Evolutionary conservation across 306 rosid genomes (phyloP).

Genomic region (Malus sylvestris): DNA sequence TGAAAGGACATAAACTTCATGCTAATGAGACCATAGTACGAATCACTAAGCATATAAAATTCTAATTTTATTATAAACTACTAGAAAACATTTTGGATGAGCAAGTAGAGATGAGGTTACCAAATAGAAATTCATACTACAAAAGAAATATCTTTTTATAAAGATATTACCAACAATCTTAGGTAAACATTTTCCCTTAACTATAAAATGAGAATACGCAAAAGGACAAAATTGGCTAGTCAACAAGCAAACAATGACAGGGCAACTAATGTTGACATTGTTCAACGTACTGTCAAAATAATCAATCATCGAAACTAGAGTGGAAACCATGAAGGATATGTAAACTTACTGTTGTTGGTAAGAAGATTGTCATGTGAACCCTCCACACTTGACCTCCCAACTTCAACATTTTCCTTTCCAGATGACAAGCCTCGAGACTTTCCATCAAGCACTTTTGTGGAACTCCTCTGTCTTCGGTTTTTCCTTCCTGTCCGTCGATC

Average conservation of each 20-base stretch:
- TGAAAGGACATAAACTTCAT: not conserved
- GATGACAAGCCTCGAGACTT: constrained; percentile 32
- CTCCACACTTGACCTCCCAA: constrained; percentile 30
- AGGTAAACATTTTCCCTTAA: not conserved
- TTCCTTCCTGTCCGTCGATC: constrained; percentile 61
- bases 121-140: not conserved
- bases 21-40: not conserved
- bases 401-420: constrained; percentile 37
- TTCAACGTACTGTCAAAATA: not conserved
- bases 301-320: not conserved
- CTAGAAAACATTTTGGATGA: not conserved
- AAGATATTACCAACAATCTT: not conserved
- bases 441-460: constrained; percentile 50
- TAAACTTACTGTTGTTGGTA: constrained; percentile 43
- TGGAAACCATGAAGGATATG: constrained; percentile 1
- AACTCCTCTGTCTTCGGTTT: constrained; percentile 56
- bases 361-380: constrained; percentile 31
- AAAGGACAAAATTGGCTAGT: not conserved
- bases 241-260: not conserved
- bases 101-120: not conserved
- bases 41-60: not conserved
- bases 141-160: not conserved
- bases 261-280: constrained; percentile 7
- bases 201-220: not conserved
- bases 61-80: not conserved